These are phyloP conservation scores for Eutrema yunnanense DNA, from an alignment of 345 rosid species.

Conservation along the genomic window DNA sequence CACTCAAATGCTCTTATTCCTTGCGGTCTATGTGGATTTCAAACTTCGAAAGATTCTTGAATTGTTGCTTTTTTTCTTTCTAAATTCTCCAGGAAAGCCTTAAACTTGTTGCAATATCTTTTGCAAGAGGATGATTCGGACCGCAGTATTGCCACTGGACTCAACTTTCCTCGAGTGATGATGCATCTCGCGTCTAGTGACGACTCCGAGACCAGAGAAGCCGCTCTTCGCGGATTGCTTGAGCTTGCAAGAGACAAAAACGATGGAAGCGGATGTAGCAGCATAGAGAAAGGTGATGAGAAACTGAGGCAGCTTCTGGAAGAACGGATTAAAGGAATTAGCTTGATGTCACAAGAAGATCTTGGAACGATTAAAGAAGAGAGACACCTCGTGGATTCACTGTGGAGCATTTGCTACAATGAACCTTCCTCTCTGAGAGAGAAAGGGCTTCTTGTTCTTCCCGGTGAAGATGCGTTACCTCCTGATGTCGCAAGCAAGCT, in stretches of 20 bases:
- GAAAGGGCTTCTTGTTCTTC: slow-evolving; percentile 73
- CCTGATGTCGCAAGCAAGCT: slow-evolving; percentile 78
- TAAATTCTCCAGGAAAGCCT: slow-evolving; percentile 65
- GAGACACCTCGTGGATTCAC: slow-evolving; percentile 72
- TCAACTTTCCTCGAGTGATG: slow-evolving; percentile 79
- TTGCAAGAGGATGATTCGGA: slow-evolving; percentile 68
- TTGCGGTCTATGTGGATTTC: not conserved
- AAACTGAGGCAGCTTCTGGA: slow-evolving; percentile 64
- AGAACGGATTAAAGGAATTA: slow-evolving; percentile 57
- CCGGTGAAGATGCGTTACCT: slow-evolving; percentile 68
- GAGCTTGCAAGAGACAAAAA: slow-evolving; percentile 53
- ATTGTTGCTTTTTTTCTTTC: not conserved
- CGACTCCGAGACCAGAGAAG: slow-evolving; percentile 76
- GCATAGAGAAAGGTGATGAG: slow-evolving; percentile 43
- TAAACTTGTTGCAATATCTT: slow-evolving; percentile 84
- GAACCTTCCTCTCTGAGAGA: slow-evolving; percentile 74
- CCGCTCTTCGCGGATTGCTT: slow-evolving; percentile 68
- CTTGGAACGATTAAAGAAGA: slow-evolving; percentile 78
- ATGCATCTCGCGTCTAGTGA: slow-evolving; percentile 82
- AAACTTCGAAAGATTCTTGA: not conserved
- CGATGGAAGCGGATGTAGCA: slow-evolving; percentile 27
- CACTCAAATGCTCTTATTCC: not conserved
- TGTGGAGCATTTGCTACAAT: slow-evolving; percentile 63
- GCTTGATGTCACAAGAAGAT: slow-evolving; percentile 73
- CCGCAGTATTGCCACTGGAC: slow-evolving; percentile 50